These are phyloP conservation scores for Glycine soja DNA, from an alignment of 306 rosid genomes.

Conservation along the genomic window DNA sequence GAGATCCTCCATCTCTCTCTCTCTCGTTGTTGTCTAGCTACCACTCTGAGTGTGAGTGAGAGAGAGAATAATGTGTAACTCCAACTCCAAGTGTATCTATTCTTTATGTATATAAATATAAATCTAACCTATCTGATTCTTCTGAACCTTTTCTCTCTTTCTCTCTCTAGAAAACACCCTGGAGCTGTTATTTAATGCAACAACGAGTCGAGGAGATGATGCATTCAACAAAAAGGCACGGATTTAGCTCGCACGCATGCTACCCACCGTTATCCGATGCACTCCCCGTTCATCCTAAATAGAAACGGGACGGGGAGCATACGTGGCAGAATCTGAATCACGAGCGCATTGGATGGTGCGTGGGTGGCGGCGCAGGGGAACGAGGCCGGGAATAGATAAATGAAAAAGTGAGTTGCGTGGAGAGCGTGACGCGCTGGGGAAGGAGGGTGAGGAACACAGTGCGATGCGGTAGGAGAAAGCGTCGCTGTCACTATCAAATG, in stretches of 20 bases:
- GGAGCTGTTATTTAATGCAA: slow-evolving; percentile 61
- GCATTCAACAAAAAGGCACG: slow-evolving; percentile 37
- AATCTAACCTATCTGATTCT: slow-evolving; percentile 48
- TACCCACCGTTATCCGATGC: slow-evolving; percentile 42
- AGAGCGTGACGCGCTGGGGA: slow-evolving; percentile 49
- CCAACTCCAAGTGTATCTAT: slow-evolving; percentile 49
- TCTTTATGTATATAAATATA: slow-evolving; percentile 31
- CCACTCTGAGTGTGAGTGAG: slow-evolving; percentile 48
- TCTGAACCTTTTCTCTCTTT: slow-evolving; percentile 50
- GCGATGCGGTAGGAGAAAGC: slow-evolving; percentile 52
- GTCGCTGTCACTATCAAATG: slow-evolving; percentile 59
- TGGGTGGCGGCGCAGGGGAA: slow-evolving; percentile 24
- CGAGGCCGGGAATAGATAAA: background rate
- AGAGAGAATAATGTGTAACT: slow-evolving; percentile 49
- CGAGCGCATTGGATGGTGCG: background rate
- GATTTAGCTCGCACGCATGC: background rate
- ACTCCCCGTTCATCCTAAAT: background rate
- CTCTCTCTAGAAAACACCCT: slow-evolving; percentile 60
- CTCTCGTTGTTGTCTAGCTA: background rate
- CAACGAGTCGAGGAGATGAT: slow-evolving; percentile 55
- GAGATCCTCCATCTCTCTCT: slow-evolving; percentile 78
- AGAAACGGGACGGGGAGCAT: fast-evolving
- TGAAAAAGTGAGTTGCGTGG: slow-evolving; percentile 35
- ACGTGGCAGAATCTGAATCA: slow-evolving; percentile 43
- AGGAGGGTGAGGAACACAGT: slow-evolving; percentile 50